Percentiles rank a stretch among this genome's conserved stretches.
Evolutionary conservation across 495 filamentous ascomycete species (phyloP).

Genomic region (Penicillium odoratum): DNA sequence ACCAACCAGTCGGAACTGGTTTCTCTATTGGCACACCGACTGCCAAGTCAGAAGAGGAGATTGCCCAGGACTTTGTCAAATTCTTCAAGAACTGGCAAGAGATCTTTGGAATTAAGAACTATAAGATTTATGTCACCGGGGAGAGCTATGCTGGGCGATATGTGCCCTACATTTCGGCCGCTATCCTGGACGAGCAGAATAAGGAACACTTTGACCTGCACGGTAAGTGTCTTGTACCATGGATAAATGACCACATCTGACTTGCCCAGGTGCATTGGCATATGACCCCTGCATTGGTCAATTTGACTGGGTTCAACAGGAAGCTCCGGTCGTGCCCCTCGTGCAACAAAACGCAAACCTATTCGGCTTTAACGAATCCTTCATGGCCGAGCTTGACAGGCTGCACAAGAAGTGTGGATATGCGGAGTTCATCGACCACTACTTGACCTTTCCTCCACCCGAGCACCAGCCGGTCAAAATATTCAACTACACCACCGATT

Average conservation of each 20-base stretch:
- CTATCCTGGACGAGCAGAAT: constrained; percentile 51
- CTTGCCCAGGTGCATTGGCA: constrained; percentile 32
- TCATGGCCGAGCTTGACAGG: constrained; percentile 47
- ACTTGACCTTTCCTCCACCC: constrained; percentile 55
- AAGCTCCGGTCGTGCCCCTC: constrained; percentile 48
- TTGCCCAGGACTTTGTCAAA: constrained; percentile 58
- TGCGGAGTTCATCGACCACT: constrained; percentile 53
- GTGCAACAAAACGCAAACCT: constrained; percentile 52
- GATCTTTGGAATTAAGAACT: constrained; percentile 59
- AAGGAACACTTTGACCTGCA: constrained; percentile 49
- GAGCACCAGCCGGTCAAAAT: constrained; percentile 39
- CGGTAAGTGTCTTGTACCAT: constrained; percentile 24
- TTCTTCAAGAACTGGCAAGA: constrained; percentile 66
- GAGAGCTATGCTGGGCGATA: constrained; percentile 60
- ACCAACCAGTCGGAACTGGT: constrained; percentile 59
- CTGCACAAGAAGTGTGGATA: constrained; percentile 58
- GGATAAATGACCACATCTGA: constrained; percentile 2
- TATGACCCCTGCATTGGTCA: constrained; percentile 48
- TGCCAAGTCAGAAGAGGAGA: constrained; percentile 54
- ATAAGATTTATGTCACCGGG: constrained; percentile 62
- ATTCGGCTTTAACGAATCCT: constrained; percentile 58
- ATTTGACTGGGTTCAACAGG: constrained; percentile 39
- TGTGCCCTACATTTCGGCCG: constrained; percentile 55
- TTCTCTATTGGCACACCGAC: constrained; percentile 57
- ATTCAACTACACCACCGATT: constrained; percentile 31